Base-by-base conservation (phyloP, 2,329 filamentous ascomycete species). In the Penicillium sp. region DNA sequence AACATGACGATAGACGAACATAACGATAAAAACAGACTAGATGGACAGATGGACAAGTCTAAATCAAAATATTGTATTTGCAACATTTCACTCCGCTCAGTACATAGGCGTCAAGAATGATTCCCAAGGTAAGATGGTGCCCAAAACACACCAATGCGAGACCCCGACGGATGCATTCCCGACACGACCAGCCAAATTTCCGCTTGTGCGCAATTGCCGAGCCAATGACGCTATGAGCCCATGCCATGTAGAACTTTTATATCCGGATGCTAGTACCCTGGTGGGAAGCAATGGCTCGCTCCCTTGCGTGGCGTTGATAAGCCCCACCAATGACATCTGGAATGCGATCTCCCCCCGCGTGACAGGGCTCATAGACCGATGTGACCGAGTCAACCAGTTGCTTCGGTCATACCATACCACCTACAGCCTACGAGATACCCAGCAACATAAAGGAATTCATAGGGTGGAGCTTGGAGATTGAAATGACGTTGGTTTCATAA, bases 1-100 rank as follows among this genome's bases (percentile, higher is more conserved):
- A 41, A 48, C 15, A 15, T 29, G 27, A 48, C 4, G 12, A 55
- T 58, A 59, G 49, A 59, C 36, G 55, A 63, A 47, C 53, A 31
- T 44, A 53, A 53, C 15, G 41, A 47, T 35, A 9, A 39, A 56
- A 9, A 8, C 12, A 45, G 35, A 31, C 9, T 25, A 45, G 15
- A 38, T 19, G 19, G 43, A 21, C n/a, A 39, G 7, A 36, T 15
- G n/a, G 44, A 33, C n/a, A 9, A 35, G 8, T 23, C 8, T 17
- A 15, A n/a, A 47, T 33, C 7, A 6, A 23, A 17, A 17, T 23
- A 23, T 33, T 23, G 4, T 31, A 33, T 47, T 33, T 47, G 44
- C 19, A 23, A 48, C 8, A 12, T n/a, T 48, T 48, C 19, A 0
- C 8, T 4, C n/a, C 17, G 6, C 27, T 45, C n/a, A 31, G 6